Evolutionary conservation across 768 basidiomycete genomes (phyloP).

Genomic region (Boletus sp.): DNA sequence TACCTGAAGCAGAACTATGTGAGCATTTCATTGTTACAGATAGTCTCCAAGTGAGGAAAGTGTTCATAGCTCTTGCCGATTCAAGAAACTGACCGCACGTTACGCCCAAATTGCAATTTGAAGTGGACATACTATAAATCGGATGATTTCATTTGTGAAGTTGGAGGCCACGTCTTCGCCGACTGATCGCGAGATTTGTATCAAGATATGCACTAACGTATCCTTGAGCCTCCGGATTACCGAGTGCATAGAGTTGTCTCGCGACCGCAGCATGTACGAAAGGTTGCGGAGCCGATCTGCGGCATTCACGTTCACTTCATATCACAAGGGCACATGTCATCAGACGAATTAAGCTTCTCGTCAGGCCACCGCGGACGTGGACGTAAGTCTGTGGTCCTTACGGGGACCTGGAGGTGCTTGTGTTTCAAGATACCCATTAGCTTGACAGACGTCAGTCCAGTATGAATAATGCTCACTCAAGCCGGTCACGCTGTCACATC

Average conservation of each 20-base stretch:
- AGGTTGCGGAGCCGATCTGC: conserved; percentile 16
- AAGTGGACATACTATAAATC: conserved; percentile 3
- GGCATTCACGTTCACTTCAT: conserved; percentile 1
- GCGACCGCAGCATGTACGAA: conserved; percentile 12
- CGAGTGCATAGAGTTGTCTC: conserved; percentile 3
- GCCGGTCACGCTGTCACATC: not conserved
- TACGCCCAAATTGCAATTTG: conserved; percentile 4
- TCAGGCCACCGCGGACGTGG: conserved; percentile 22
- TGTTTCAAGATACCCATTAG: conserved; percentile 13
- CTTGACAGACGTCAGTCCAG: not conserved
- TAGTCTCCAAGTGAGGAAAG: conserved; percentile 3
- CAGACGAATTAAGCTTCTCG: conserved; percentile 5
- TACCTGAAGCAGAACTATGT: conserved; percentile 1
- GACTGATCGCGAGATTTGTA: conserved; percentile 19
- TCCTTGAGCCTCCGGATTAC: conserved; percentile 15
- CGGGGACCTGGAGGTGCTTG: not conserved
- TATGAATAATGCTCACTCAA: conserved; percentile 2
- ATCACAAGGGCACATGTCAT: conserved; percentile 1
- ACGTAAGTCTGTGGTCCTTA: conserved; percentile 10
- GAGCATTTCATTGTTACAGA: conserved; percentile 14
- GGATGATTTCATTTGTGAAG: conserved; percentile 20
- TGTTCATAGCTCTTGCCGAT: not conserved
- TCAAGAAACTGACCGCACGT: not conserved
- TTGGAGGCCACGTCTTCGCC: conserved; percentile 6
- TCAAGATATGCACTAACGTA: conserved; percentile 18